Conservation (phyloP, 805 yeast species). For the Pichia manshurica region DNA sequence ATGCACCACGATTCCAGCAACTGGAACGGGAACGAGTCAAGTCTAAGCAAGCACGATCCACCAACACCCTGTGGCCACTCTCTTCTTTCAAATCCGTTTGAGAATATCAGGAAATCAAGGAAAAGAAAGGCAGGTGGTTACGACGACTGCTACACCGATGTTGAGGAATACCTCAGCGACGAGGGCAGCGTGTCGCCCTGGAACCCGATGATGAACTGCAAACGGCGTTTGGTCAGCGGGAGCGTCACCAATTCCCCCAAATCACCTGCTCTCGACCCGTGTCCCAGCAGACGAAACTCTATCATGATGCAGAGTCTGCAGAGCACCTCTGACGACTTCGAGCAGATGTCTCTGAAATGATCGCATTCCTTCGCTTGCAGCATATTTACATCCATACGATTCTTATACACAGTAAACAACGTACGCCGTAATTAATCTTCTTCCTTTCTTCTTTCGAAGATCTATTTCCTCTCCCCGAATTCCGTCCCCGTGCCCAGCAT, state of each 20-base stretch:
- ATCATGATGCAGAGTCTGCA: constrained; percentile 22
- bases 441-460: too few species aligned
- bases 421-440: too few species aligned
- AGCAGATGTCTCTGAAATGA: constrained; percentile 22
- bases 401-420: too few species aligned
- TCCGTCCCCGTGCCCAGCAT: too few species aligned
- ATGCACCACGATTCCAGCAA: too few species aligned
- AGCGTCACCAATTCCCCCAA: constrained; percentile 17
- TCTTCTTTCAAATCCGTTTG: constrained; percentile 1
- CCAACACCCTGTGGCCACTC: neutral
- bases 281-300: constrained; percentile 22
- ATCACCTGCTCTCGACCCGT: constrained; percentile 9
- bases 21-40: too few species aligned
- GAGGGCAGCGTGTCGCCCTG: constrained; percentile 10
- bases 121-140: constrained; percentile 5
- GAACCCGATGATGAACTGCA: constrained; percentile 8
- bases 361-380: too few species aligned
- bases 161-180: constrained; percentile 9
- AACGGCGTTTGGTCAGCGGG: constrained; percentile 13
- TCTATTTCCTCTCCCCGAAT: too few species aligned
- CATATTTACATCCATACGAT: too few species aligned
- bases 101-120: neutral
- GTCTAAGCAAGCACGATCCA: too few species aligned
- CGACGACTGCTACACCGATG: constrained; percentile 9
- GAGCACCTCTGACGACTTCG: constrained; percentile 29